Evolutionary conservation across 2,329 filamentous ascomycete genomes (phyloP), one percentile per base, ranked within the genome.

Genomic region (Lachnellula suecica): DNA sequence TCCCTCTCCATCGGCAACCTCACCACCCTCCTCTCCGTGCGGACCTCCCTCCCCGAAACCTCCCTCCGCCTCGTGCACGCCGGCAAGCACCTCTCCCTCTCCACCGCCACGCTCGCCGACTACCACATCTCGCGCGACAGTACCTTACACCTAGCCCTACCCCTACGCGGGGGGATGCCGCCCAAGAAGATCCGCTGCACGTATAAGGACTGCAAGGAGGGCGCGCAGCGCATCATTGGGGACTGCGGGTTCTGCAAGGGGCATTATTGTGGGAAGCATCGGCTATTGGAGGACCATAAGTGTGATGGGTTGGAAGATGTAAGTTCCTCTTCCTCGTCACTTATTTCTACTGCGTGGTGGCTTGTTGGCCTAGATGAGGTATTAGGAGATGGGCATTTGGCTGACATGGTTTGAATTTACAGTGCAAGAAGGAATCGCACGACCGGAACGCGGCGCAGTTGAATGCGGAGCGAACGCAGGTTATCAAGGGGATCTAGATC

Each of bases 341-440:
- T n/a, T 17, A 23, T 35, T 4, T 35, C 23, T 25, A 9, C 25
- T 29, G 10, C 37, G 8, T 71, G 68, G 71, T 76, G 74, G 73
- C 67, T 74, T n/a, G 67, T 75, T 34, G 72, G 74, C 23, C 48
- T 59, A 22, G 44, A 41, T 22, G 17, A 24, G 11, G 15, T 47
- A 46, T 67, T 74, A 4, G 64, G 66, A 45, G 66, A 71, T 51
- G 63, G 68, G 60, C 53, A 65, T 49, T 58, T 68, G 61, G 66
- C 71, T 73, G 67, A 74, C 69, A 66, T 65, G 51, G 55, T 62
- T 47, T 56, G 38, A 47, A 52, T 48, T 9, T 20, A 43, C 67
- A 87, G 84, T 97, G 93, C 81, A 96, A 97, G 81, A 94, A 96
- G 78, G 91, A 96, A 72, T 93, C 90, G 44, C 91, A 96, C 73